Evolutionary conservation across 306 rosid genomes (phyloP).

Genomic region (barrel medic (Medicago truncatula)): MtrunA17r5.0-ANR NC_053049.1:28861001-28861500

Average conservation of each 20-base stretch:
- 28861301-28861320: neutral
- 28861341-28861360: slow-evolving; percentile 50
- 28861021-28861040: slow-evolving; percentile 37
- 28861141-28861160: slow-evolving; percentile 35
- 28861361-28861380: slow-evolving; percentile 53
- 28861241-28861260: slow-evolving; percentile 26
- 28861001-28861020: slow-evolving; percentile 17
- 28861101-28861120: slow-evolving; percentile 53
- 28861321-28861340: too few species aligned
- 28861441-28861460: slow-evolving; percentile 84
- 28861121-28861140: slow-evolving; percentile 49
- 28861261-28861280: neutral
- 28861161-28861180: slow-evolving; percentile 48
- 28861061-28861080: slow-evolving; percentile 1
- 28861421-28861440: slow-evolving; percentile 83
- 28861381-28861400: slow-evolving; percentile 33
- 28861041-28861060: slow-evolving; percentile 28
- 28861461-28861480: slow-evolving; percentile 98
- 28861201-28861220: slow-evolving; percentile 37
- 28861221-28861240: slow-evolving; percentile 29
- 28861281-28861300: slow-evolving; percentile 25
- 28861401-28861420: too few species aligned
- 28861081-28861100: slow-evolving; percentile 31
- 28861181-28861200: slow-evolving; percentile 58
- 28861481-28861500: slow-evolving; percentile 81